A percentile compares a stretch with the other conserved stretches of the same genome.
Evolutionary conservation across 805 yeast species (phyloP).

Genomic region (Nakazawaea peltata): DNA sequence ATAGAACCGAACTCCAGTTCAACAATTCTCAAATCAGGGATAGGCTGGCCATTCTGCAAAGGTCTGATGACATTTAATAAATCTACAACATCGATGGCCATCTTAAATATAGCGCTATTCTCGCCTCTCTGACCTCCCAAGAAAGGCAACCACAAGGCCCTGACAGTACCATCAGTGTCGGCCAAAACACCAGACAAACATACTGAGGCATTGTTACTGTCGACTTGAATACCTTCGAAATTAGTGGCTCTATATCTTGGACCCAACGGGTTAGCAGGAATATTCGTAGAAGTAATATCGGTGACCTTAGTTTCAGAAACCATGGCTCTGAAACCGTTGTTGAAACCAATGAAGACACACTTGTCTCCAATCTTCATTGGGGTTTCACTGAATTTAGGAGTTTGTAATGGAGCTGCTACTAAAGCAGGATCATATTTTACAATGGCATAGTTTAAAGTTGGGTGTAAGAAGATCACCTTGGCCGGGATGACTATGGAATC

Average conservation of each 20-base stretch:
- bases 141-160: conserved; percentile 81
- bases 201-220: conserved; percentile 61
- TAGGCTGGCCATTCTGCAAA: conserved; percentile 35
- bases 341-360: conserved; percentile 74
- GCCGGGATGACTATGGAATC: conserved; percentile 80
- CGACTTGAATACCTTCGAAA: conserved; percentile 68
- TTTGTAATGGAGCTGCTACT: conserved; percentile 59
- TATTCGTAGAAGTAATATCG: conserved; percentile 64
- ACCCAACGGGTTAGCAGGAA: conserved; percentile 57
- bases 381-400: conserved; percentile 52
- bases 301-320: conserved; percentile 71
- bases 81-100: conserved; percentile 74
- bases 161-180: conserved; percentile 67
- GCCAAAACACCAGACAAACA: conserved; percentile 77
- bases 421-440: conserved; percentile 73
- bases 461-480: conserved; percentile 75
- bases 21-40: conserved; percentile 55
- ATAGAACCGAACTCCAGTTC: conserved; percentile 74
- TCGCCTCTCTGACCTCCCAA: conserved; percentile 65
- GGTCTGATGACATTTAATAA: conserved; percentile 47
- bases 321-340: conserved; percentile 58
- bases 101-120: conserved; percentile 55
- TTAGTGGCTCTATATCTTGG: conserved; percentile 87
- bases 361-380: conserved; percentile 71
- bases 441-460: conserved; percentile 79